These are phyloP conservation scores for Colletotrichum australisinense DNA, from an alignment of 2,329 filamentous ascomycete species.

Conservation along the genomic window DNA sequence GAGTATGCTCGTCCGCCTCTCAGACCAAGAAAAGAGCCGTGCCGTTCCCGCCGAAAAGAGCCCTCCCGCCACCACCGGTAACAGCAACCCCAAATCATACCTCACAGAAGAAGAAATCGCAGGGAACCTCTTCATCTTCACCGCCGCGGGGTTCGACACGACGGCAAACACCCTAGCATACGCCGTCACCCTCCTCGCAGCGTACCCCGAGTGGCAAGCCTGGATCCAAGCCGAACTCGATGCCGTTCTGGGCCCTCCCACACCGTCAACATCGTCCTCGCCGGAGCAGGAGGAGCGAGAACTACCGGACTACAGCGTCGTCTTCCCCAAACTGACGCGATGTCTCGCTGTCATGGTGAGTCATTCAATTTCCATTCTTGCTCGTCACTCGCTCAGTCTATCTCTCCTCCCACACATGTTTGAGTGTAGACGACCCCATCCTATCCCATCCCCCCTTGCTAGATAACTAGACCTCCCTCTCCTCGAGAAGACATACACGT, in stretches of 20 bases:
- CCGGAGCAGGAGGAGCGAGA: constrained; percentile 41
- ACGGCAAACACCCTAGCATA: constrained; percentile 63
- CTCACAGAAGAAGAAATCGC: constrained; percentile 38
- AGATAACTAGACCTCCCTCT: too few relatives aligned
- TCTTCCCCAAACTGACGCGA: constrained; percentile 56
- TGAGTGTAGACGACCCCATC: too few relatives aligned
- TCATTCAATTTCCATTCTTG: neutral
- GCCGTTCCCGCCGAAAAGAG: neutral
- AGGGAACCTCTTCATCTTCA: constrained; percentile 43
- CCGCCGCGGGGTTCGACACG: constrained; percentile 58
- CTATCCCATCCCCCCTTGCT: too few relatives aligned
- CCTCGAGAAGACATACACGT: too few relatives aligned
- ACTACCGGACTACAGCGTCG: constrained; percentile 48
- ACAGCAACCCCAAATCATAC: neutral
- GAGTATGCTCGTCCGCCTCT: constrained; percentile 44
- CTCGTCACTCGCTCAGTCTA: too few relatives aligned
- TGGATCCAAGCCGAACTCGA: constrained; percentile 64
- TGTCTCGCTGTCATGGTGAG: constrained; percentile 56
- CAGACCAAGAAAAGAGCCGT: constrained; percentile 40
- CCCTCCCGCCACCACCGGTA: neutral
- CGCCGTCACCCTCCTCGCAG: constrained; percentile 57
- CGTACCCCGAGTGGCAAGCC: constrained; percentile 59
- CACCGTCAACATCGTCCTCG: constrained; percentile 22
- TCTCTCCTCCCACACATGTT: too few relatives aligned
- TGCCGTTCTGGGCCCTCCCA: constrained; percentile 17